Base-by-base conservation (phyloP, 2,329 filamentous ascomycete genomes). In the Cladosporium velox region DNA sequence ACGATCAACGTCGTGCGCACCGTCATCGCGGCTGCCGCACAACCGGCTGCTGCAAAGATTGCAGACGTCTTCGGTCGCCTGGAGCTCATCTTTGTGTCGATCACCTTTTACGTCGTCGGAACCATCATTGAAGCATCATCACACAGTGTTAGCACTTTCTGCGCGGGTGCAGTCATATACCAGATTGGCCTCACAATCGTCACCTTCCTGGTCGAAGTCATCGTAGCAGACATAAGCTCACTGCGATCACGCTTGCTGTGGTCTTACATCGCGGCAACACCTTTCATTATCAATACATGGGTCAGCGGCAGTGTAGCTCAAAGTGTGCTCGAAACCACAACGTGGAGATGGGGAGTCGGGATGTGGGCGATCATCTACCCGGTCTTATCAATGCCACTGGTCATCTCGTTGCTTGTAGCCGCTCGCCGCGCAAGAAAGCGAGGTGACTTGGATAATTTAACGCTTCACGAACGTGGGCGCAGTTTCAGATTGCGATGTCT, bases 321-420 rank as follows among this genome's bases (percentile, higher is more conserved):
- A 0, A 80, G 84, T 0, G 84, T 88, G 0, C 72, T 88, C 24
- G 70, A 65, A 0, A 73, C 72, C 1, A 85, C 84, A 0, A 82
- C 79, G 1, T 90, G 87, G 87, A 77, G 82, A 66, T 89, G 86
- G 86, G 87, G 87, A 15, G 81, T 87, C 28, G 87, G 86, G 68
- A 89, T 89, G 86, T 89, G 85, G 81, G 81, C 80, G 57, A 84
- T 89, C 68, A 86, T 88, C 59, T 88, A 86, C 71, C 84, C 87
- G 0, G 77, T 86, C 8, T 84, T 83, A 65, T 80, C 84, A 0
- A 67, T 88, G 4, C 86, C 87, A 1, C 78, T 89, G 0, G 76
- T 89, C 71, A 68, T 81, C 47, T 82, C 82, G 6, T 79, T 90
- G 0, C 75, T 77, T 60, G 71, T 85, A 47, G 83, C 87, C 15